Evolutionary conservation across 306 rosid species (phyloP), one percentile per base, ranked within the genome.

Genomic region (Cotoneaster glaucophyllus): DNA sequence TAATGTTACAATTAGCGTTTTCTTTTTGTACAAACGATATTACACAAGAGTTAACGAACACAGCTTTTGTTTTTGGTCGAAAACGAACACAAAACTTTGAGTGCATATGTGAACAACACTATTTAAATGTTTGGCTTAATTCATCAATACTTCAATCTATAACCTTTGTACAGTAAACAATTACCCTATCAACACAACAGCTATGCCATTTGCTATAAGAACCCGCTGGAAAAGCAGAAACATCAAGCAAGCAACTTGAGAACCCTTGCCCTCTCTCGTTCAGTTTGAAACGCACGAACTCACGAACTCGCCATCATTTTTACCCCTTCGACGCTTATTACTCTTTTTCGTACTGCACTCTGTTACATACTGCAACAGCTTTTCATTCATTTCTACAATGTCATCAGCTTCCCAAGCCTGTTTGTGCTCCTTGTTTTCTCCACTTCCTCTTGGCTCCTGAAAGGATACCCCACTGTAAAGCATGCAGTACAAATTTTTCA

Each of bases 241-340:
- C 82, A 75, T 87, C 89, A 72, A 91, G 88, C 84, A 79, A 69
- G 86, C 95, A 91, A 63, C 84, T 84, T 21, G 90, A 74, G 80
- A 91, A 89, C 19, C 93, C 95, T 70, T 89, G 95, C 24, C 95
- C 87, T 76, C 80, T 86, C 74, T 85, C 81, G 45, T 87, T 81
- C 41, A 82, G 81, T 78, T 84, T 77, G 28, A 89, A 83, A 28
- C 71, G 41, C 52, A 87, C 12, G 82, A 50, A 28, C 75, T 74
- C 28, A 80, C 88, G 12, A 32, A 70, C 69, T 41, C 77, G 4
- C 54, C 71, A 19, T 80, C 71, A 17, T 58, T 64, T 21, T 31
- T 8, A 69, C 10, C 39, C 44, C 76, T 73, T 21, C 61, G 48
- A 8, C 79, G 28, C 56, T 63, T 69, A 37, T 58, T 67, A 6